Base-by-base conservation (phyloP, 257 asterid genomes). In the Phtheirospermum japonicum region DNA sequence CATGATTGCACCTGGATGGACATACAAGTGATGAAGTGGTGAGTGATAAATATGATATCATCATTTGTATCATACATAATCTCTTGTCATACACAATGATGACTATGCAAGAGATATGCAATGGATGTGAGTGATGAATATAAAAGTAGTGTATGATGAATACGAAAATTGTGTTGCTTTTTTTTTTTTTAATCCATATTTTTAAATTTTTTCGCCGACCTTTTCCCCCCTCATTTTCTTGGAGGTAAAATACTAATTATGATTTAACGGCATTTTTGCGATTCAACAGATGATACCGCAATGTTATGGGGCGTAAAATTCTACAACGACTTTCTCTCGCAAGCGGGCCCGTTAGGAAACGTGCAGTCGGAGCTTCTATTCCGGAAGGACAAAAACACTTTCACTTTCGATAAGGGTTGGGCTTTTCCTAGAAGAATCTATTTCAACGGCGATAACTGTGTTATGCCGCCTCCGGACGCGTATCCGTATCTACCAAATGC, bases 331-430 rank as follows among this genome's bases (percentile, higher is more conserved):
- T 67, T 83, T 23, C 89, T 83, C 28, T 32, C 5, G 59, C 77
- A 80, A 66, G 89, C 86, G 0, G 89, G 89, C 13, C 80, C 76
- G 11, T 64, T 75, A 13, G 89, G 89, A 16, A 83, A 83, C 50
- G 89, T 74, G 46, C 89, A 83, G 59, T 83, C 89, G 0, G 89
- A 83, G 81, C 79, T 83, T 42, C 80, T 83, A 12, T 83, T 83
- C 76, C 76, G 64, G n/a, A 83, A 83, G 75, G 89, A 83, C 62
- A 74, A 66, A 28, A 64, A 75, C 11, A 80, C 86, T 10, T 83
- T 83, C 79, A 80, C 82, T n/a, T 83, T 83, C 55, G 89, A 83
- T 9, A 80, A 83, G 73, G 89, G 89, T 13, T 83, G 89, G 89
- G 89, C 72, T 26, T 83, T 83, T 30, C 89, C 89, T 0, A 70